Evolutionary conservation across 768 basidiomycete genomes (phyloP), one percentile per base, ranked within the genome.

Genomic region (Sarcodon aspratus): DNA sequence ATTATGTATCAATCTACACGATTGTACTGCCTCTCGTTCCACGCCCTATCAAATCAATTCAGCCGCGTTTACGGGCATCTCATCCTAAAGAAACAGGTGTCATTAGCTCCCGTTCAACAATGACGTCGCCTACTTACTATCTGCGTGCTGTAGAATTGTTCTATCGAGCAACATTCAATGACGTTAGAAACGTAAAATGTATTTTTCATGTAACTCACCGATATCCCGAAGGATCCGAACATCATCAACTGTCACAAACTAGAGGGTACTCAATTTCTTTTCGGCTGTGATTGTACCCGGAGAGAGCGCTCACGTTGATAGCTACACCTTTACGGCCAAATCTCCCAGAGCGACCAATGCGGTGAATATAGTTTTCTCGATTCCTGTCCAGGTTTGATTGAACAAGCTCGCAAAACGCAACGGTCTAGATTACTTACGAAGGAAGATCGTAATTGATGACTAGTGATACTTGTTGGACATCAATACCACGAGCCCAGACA

Each of bases 281-380:
- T 47, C 11, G 17, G 21, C 36, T 7, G 18, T 46, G 46, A 31
- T 36, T 21, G 34, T 33, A 2, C 37, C 31, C 27, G 18, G 42
- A 18, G 33, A 33, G 33, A 69, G 40, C 40, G 27, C 84, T 38
- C 61, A 96, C 94, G 69, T 98, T 99, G 70, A 99, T 98, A 40
- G 96, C 96, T 52, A 98, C 96, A 75, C 95, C 96, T 71, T 99
- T 99, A 58, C 96, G 77, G 57, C 96, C 96, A 71, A 98, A 98
- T 51, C 96, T 92, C 62, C 96, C 96, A 50, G 94, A 96, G 53
- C 96, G 92, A 67, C 96, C 96, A 63, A 98, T 98, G 62, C 96
- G 89, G 73, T 99, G 96, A 57, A 99, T 97, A 72, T 99, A 99
- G 68, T 99, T 97, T 78, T 97, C 95, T 75, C 89, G 89, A 65